Evolutionary conservation across 2,329 filamentous ascomycete genomes (phyloP).

Genomic region (Aspergillus sojae): DNA sequence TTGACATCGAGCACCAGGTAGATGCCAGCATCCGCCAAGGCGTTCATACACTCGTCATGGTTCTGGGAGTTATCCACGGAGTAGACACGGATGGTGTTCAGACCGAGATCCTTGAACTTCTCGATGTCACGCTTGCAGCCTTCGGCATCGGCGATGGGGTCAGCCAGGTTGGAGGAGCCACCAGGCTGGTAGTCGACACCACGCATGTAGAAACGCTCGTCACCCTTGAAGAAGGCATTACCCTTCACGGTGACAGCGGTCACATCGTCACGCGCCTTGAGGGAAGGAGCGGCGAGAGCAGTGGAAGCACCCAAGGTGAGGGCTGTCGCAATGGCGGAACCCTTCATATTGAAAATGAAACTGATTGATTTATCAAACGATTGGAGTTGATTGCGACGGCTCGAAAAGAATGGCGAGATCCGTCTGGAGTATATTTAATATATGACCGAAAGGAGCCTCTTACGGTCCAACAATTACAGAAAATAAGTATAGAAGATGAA

Average conservation of each 20-base stretch:
- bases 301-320: slow-evolving; percentile 51
- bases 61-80: slow-evolving; percentile 81
- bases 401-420: slow-evolving; percentile 4
- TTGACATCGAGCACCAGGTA: slow-evolving; percentile 92
- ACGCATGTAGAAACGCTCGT: slow-evolving; percentile 58
- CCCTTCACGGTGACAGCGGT: slow-evolving; percentile 64
- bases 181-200: slow-evolving; percentile 67
- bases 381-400: neutral
- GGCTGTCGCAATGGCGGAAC: slow-evolving; percentile 48
- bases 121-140: slow-evolving; percentile 78
- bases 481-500: too few relatives aligned
- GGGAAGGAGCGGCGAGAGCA: slow-evolving; percentile 47
- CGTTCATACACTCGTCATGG: slow-evolving; percentile 84
- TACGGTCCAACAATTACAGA: neutral
- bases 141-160: slow-evolving; percentile 73
- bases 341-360: slow-evolving; percentile 54
- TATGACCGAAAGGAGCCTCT: neutral
- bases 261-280: slow-evolving; percentile 48
- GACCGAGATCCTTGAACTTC: slow-evolving; percentile 79
- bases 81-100: slow-evolving; percentile 93
- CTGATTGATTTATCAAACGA: slow-evolving; percentile 5
- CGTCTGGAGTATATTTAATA: neutral
- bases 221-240: slow-evolving; percentile 67
- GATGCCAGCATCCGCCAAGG: slow-evolving; percentile 80
- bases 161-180: slow-evolving; percentile 63